phyloP scores from a whole-genome alignment of 768 basidiomycete genomes.

The Agrocybe pediades region DNA sequence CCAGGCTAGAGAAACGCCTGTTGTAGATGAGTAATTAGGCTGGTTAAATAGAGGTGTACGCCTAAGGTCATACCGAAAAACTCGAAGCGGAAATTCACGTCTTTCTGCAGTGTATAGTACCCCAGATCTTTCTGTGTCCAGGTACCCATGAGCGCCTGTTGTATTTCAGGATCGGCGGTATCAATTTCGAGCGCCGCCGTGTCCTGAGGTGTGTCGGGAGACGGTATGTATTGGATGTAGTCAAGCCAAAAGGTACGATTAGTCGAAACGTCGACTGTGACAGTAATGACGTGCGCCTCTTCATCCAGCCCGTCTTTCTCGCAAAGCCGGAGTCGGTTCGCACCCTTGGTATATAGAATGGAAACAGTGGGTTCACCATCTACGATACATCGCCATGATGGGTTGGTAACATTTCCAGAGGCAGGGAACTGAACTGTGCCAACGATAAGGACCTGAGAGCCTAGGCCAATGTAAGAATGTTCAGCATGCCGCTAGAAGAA shows the following conservation, averaged over 20 bases:
- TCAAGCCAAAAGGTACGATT: conserved; percentile 32
- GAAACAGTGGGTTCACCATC: conserved; percentile 10
- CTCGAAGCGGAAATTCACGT: conserved; percentile 20
- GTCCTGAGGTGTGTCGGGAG: conserved; percentile 12
- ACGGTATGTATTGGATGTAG: conserved; percentile 25
- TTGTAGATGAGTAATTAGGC: too few relatives aligned
- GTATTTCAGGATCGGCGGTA: conserved; percentile 19
- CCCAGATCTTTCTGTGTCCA: conserved; percentile 13
- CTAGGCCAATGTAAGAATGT: too few relatives aligned
- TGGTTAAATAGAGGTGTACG: background rate
- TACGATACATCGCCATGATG: conserved; percentile 17
- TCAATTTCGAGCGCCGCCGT: conserved; percentile 12
- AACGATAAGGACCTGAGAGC: background rate
- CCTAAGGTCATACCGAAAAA: conserved; percentile 31
- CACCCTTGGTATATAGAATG: background rate
- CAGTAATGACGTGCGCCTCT: conserved; percentile 22
- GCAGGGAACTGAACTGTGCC: background rate
- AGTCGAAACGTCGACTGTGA: conserved; percentile 17
- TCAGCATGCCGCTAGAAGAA: too few relatives aligned
- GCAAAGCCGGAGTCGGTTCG: conserved; percentile 7
- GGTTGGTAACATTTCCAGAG: conserved; percentile 2
- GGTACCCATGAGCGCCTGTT: conserved; percentile 20
- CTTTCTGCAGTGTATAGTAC: conserved; percentile 14
- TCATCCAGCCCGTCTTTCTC: conserved; percentile 9
- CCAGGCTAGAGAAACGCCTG: conserved; percentile 29